These are phyloP conservation scores for Cryptococcus maquisensis DNA, from an alignment of 1,284 basidiomycete species.

Conservation along the genomic window DNA sequence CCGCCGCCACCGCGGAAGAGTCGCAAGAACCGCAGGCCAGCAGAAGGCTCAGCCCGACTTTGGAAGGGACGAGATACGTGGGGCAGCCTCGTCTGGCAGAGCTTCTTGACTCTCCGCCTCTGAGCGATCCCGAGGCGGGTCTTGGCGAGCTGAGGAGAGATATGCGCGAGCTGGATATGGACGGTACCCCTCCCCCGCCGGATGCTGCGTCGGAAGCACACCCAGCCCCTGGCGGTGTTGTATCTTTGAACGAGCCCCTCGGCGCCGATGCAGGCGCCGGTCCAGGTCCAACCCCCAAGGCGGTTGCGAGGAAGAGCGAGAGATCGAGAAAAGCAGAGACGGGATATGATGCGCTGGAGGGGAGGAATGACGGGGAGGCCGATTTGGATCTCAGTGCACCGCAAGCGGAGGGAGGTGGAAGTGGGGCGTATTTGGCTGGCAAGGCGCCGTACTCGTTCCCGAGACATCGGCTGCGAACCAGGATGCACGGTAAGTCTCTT, in stretches of 20 bases:
- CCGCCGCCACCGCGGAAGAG: not conserved
- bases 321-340: constrained; percentile 17
- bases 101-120: constrained; percentile 23
- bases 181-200: not conserved
- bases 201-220: not conserved
- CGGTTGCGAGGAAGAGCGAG: not conserved
- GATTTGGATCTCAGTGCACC: constrained; percentile 44
- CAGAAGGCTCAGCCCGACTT: not conserved
- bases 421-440: constrained; percentile 39
- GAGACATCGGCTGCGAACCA: constrained; percentile 45
- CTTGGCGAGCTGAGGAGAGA: not conserved
- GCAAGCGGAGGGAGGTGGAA: constrained; percentile 34
- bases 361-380: constrained; percentile 47
- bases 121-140: constrained; percentile 9
- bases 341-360: constrained; percentile 40
- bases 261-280: not conserved
- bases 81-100: constrained; percentile 3
- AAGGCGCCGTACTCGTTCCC: constrained; percentile 48
- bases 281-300: not conserved
- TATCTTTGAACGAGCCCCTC: not conserved
- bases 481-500: constrained; percentile 47
- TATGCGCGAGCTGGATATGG: not conserved
- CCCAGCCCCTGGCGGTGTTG: not conserved
- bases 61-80: constrained; percentile 7
- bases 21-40: not conserved